Conservation (phyloP, 768 basidiomycete genomes). For the Serendipita sp. region DNA sequence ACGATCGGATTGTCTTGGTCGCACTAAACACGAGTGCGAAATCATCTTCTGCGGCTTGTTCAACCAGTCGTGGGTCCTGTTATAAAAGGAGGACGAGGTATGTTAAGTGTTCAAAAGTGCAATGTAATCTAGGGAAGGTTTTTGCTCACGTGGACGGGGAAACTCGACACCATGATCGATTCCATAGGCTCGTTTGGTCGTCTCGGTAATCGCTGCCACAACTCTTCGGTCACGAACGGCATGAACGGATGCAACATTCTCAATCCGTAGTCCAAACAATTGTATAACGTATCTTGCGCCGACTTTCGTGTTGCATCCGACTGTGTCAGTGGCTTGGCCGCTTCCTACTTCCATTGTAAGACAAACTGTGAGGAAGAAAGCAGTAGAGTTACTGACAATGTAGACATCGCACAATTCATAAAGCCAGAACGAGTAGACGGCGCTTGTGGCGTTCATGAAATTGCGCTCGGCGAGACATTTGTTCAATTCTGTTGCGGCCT, state of each 20-base stretch:
- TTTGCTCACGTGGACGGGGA: constrained; percentile 56
- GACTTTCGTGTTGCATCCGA: constrained; percentile 50
- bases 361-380: constrained; percentile 2
- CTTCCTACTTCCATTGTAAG: constrained; percentile 44
- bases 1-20: constrained; percentile 63
- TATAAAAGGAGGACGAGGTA: background rate
- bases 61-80: constrained; percentile 46
- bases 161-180: constrained; percentile 80
- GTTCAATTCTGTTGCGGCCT: constrained; percentile 64
- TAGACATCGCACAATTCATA: constrained; percentile 99
- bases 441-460: constrained; percentile 81
- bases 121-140: background rate
- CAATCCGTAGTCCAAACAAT: constrained; percentile 80
- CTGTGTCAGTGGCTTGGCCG: constrained; percentile 96
- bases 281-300: constrained; percentile 91
- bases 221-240: constrained; percentile 97
- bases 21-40: constrained; percentile 77
- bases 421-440: constrained; percentile 87
- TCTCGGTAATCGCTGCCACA: constrained; percentile 92
- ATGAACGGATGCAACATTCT: constrained; percentile 92
- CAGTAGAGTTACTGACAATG: constrained; percentile 45
- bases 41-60: constrained; percentile 56
- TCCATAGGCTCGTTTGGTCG: constrained; percentile 64
- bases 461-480: constrained; percentile 59
- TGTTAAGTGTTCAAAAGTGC: background rate